Evolutionary conservation across 805 yeast species (phyloP).

Genomic region (Lachancea meyersii): DNA sequence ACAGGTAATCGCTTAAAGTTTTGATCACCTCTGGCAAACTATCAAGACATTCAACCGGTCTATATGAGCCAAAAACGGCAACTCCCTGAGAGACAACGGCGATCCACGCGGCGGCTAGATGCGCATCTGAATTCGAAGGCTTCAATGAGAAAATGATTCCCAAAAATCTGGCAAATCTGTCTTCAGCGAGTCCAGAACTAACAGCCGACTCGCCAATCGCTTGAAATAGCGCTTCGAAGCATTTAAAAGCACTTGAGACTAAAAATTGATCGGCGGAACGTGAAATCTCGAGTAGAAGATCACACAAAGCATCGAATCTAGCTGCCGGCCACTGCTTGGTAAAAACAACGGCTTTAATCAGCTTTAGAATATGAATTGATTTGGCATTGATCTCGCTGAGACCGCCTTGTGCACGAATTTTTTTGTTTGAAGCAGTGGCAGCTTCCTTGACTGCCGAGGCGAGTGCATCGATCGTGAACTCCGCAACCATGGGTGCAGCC

Average conservation of each 20-base stretch:
- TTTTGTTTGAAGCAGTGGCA: conserved; percentile 32
- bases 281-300: conserved; percentile 64
- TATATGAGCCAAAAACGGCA: conserved; percentile 46
- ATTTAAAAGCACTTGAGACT: conserved; percentile 74
- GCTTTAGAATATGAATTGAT: conserved; percentile 70
- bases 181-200: conserved; percentile 53
- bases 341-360: conserved; percentile 61
- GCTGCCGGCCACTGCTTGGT: conserved; percentile 79
- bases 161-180: conserved; percentile 56
- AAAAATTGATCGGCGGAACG: conserved; percentile 79
- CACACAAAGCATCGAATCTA: conserved; percentile 67
- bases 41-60: conserved; percentile 46
- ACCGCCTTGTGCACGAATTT: conserved; percentile 28
- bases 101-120: conserved; percentile 89
- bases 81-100: conserved; percentile 87
- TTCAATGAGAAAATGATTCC: conserved; percentile 69
- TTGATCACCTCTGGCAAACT: conserved; percentile 53
- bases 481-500: conserved; percentile 65
- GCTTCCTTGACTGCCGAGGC: conserved; percentile 39
- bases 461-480: conserved; percentile 54
- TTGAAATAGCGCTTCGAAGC: conserved; percentile 73
- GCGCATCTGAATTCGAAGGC: conserved; percentile 77
- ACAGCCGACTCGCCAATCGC: conserved; percentile 37
- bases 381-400: conserved; percentile 49
- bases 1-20: conserved; percentile 56